Percentiles rank a stretch among this genome's conserved stretches.
These are phyloP conservation scores for Herpomyces periplanetae DNA, from an alignment of 2,329 filamentous ascomycete species.

Conservation along the genomic window DNA sequence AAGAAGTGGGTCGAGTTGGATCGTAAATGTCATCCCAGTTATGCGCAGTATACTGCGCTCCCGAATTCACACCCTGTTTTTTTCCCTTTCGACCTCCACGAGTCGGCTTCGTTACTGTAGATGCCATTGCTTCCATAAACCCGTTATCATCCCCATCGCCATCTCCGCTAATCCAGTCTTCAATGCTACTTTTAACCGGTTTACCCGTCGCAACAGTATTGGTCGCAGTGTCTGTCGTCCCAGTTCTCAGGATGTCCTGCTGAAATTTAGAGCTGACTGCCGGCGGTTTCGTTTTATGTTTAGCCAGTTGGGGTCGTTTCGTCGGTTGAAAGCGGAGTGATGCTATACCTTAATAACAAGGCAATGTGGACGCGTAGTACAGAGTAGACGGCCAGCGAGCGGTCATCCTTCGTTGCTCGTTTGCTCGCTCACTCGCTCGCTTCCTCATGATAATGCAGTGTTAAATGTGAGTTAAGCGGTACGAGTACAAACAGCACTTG, in stretches of 20 bases:
- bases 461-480: too few species aligned
- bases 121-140: constrained; percentile 19
- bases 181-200: constrained; percentile 22
- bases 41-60: constrained; percentile 15
- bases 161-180: constrained; percentile 35
- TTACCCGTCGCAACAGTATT: constrained; percentile 4
- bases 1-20: constrained; percentile 36
- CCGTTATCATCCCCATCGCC: constrained; percentile 38
- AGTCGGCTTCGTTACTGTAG: constrained; percentile 24
- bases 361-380: too few species aligned
- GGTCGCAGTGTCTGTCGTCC: constrained; percentile 5
- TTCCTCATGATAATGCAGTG: too few species aligned
- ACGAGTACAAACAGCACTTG: too few species aligned
- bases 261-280: constrained; percentile 14
- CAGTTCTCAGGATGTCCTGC: constrained; percentile 5
- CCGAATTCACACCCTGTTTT: constrained; percentile 35
- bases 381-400: too few species aligned
- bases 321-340: constrained; percentile 57
- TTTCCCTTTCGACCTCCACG: constrained; percentile 23
- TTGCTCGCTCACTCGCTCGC: too few species aligned
- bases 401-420: too few species aligned
- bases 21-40: constrained; percentile 85
- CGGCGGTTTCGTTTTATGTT: constrained; percentile 21
- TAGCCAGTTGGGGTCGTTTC: constrained; percentile 25
- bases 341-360: too few species aligned